A percentile compares a stretch with the other conserved stretches of the same genome.
phyloP scores from a whole-genome alignment of 805 yeast genomes.

The Starmerella khaoyaiensis region DNA sequence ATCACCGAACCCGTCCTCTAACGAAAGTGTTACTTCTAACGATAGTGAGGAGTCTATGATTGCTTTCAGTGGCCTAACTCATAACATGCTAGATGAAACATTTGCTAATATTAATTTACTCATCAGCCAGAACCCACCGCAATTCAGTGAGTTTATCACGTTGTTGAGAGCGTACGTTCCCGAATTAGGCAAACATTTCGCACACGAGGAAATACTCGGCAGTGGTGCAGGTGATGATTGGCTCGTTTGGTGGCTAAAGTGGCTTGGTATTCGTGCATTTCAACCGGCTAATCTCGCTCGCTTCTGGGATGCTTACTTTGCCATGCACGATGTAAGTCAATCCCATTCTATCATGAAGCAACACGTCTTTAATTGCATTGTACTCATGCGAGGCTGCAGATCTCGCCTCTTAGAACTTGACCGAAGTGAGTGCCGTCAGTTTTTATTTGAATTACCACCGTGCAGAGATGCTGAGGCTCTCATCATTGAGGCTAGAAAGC shows the following conservation, averaged over 20 bases:
- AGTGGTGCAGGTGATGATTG: slow-evolving; percentile 62
- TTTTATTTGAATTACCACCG: slow-evolving; percentile 31
- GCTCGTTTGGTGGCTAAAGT: slow-evolving; percentile 91
- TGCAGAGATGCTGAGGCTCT: slow-evolving; percentile 18
- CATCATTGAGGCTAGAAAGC: slow-evolving; percentile 12
- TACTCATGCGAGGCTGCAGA: slow-evolving; percentile 69
- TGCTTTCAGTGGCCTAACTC: slow-evolving; percentile 9
- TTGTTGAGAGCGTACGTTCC: slow-evolving; percentile 53
- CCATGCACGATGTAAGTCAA: slow-evolving; percentile 36
- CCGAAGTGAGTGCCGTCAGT: slow-evolving; percentile 76
- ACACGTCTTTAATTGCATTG: slow-evolving; percentile 59
- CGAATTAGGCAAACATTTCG: slow-evolving; percentile 59
- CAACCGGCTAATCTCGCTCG: slow-evolving; percentile 72
- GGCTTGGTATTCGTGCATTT: slow-evolving; percentile 77
- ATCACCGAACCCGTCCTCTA: too few species aligned
- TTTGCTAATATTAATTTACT: slow-evolving; percentile 14
- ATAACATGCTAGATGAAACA: slow-evolving; percentile 3
- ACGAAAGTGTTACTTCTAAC: too few species aligned
- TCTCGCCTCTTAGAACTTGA: slow-evolving; percentile 72
- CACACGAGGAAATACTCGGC: slow-evolving; percentile 59
- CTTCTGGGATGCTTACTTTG: slow-evolving; percentile 76
- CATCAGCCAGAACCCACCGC: slow-evolving; percentile 8
- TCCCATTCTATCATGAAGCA: slow-evolving; percentile 22
- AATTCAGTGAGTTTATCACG: slow-evolving; percentile 40
- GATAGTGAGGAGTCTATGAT: slow-evolving; percentile 1